Evolutionary conservation across 495 filamentous ascomycete genomes (phyloP).

Genomic region (Neurospora sp.): DNA sequence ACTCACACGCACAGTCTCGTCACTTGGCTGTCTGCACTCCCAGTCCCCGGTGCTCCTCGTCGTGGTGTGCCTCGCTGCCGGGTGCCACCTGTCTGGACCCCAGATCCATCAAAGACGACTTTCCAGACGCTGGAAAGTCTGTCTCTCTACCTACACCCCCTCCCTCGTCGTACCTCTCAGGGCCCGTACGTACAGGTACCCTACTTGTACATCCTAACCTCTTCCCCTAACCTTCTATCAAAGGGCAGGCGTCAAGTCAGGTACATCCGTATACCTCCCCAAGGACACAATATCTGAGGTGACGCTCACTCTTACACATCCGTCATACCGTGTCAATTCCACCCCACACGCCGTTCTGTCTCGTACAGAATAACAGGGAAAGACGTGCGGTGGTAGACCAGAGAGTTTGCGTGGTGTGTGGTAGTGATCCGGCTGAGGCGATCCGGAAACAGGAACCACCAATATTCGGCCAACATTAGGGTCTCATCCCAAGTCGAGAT

Average conservation of each 20-base stretch:
- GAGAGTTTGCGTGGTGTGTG: not conserved
- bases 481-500: not conserved
- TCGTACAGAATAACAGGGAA: not conserved
- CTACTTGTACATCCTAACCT: not conserved
- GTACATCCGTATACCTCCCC: not conserved
- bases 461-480: not conserved
- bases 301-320: not conserved
- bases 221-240: not conserved
- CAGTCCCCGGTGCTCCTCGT: conserved; percentile 5
- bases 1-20: not conserved
- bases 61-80: conserved; percentile 2
- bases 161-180: not conserved
- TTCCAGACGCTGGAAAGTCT: not conserved
- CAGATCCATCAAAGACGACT: conserved; percentile 4
- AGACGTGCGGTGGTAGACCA: not conserved
- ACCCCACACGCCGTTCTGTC: not conserved
- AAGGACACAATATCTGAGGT: not conserved
- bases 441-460: not conserved
- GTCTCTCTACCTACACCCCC: not conserved
- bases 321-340: not conserved
- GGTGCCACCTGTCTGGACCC: conserved; percentile 8
- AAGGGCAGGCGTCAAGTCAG: not conserved
- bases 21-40: not conserved
- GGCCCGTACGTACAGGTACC: not conserved
- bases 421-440: not conserved